Conservation (phyloP, 2,329 filamentous ascomycete species). For the Pseudogymnoascus sp. region DNA sequence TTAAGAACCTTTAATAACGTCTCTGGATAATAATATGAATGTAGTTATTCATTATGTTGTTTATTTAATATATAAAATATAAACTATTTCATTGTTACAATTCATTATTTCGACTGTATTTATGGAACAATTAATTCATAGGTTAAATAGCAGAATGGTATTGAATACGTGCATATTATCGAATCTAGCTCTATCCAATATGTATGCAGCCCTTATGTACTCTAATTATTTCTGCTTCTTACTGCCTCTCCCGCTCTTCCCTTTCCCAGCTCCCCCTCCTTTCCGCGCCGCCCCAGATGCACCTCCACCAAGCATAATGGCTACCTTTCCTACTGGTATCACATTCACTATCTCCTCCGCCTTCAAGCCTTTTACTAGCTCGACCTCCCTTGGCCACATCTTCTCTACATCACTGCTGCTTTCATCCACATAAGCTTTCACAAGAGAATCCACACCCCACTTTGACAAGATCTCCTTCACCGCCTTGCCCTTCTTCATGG, state of each 20-base stretch:
- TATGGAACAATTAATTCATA: neutral
- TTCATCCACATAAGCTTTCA: constrained; percentile 44
- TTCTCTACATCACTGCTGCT: constrained; percentile 56
- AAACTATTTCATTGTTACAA: neutral
- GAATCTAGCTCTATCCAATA: neutral
- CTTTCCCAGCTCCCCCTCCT: constrained; percentile 32
- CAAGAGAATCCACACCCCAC: constrained; percentile 49
- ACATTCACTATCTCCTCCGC: constrained; percentile 74
- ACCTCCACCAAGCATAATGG: constrained; percentile 66
- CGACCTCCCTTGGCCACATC: constrained; percentile 81
- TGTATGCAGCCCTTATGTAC: neutral
- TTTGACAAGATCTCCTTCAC: constrained; percentile 80
- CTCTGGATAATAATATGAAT: neutral
- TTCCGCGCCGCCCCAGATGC: constrained; percentile 32
- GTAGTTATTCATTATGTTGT: neutral
- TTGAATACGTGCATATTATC: neutral
- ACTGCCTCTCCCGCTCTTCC: constrained; percentile 24
- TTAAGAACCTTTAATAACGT: neutral
- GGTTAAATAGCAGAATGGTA: neutral
- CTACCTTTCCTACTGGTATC: constrained; percentile 71
- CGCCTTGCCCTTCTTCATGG: constrained; percentile 88
- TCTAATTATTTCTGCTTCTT: constrained; percentile 20
- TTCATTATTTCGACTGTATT: neutral
- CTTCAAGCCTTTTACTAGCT: constrained; percentile 73
- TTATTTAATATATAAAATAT: neutral